Evolutionary conservation across 495 filamentous ascomycete genomes (phyloP), one percentile per base, ranked within the genome.

Genomic region (Neurospora tetraspora): DNA sequence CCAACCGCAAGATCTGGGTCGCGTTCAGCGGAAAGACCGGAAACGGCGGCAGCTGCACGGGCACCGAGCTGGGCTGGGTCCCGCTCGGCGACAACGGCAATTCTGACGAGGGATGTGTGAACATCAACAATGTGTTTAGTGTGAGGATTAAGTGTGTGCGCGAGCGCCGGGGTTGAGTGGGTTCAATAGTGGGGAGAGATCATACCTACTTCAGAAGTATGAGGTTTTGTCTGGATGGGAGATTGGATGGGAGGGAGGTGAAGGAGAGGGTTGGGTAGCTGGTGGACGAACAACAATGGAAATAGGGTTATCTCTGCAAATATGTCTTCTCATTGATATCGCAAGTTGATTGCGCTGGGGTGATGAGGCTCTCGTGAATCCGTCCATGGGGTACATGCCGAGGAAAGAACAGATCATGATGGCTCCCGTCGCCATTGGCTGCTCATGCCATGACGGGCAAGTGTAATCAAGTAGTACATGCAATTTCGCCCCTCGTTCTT

Each of bases 231-330:
- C 40, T 16, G 5, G 6, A 7, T 42, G 40, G 1, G 40, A 3
- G 16, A 18, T 42, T 16, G 40, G 39, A 18, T 0, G 39, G 5
- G 39, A 5, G 39, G 12, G 39, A 40, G 11, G 38, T 39, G 39
- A n/a, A 12, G 5, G 39, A 40, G 4, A 16, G 12, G 14, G 10
- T 12, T 2, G 36, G 36, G 36, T 37, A 37, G 36, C 36, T 37
- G 36, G 36, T 31, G 5, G 38, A 39, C 5, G 39, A 18, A 42
- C 0, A 18, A 18, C 14, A 18, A 42, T 42, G 39, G 3, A n/a
- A n/a, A 42, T 42, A 1, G 0, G 0, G 39, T 42, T 18, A 1
- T 0, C 42, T 9, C 0, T 43, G 0, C 7, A 0, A 43, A 43
- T 7, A 42, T 18, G 39, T 42, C 39, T 0, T 16, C 0, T 18